A percentile compares a stretch with the other conserved stretches of the same genome.
These are phyloP conservation scores for Ogataea methylovora DNA, from an alignment of 805 yeast species.

Conservation along the genomic window DNA sequence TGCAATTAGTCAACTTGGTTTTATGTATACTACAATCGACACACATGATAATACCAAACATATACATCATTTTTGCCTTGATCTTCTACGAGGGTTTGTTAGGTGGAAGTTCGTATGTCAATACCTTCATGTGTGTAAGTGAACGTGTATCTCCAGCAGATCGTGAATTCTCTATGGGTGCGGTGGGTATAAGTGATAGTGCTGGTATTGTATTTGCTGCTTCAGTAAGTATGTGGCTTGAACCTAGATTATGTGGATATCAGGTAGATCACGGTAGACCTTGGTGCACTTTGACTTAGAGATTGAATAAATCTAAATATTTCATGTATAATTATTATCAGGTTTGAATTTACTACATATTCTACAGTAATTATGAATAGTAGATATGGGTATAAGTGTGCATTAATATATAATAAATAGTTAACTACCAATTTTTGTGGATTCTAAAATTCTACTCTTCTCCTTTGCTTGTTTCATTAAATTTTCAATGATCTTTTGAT, in stretches of 20 bases:
- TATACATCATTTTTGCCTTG: constrained; percentile 55
- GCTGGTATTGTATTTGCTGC: constrained; percentile 85
- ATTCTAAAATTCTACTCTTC: constrained; percentile 8
- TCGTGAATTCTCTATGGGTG: constrained; percentile 75
- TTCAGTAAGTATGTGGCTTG: constrained; percentile 62
- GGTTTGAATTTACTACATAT: too few relatives aligned
- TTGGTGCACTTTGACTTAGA: constrained; percentile 57
- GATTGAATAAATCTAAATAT: too few relatives aligned
- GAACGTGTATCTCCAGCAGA: constrained; percentile 45
- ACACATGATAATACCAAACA: constrained; percentile 44
- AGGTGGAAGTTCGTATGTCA: constrained; percentile 88
- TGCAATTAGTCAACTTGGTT: constrained; percentile 61
- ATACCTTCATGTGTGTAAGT: constrained; percentile 73
- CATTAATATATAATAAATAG: too few relatives aligned
- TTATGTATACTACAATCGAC: constrained; percentile 60
- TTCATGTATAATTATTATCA: too few relatives aligned
- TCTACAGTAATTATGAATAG: too few relatives aligned
- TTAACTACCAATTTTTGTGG: too few relatives aligned
- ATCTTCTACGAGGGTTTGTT: constrained; percentile 83
- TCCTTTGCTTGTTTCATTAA: constrained; percentile 28
- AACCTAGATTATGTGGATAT: constrained; percentile 59
- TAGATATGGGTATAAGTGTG: too few relatives aligned
- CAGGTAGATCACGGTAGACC: constrained; percentile 70
- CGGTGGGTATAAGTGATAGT: constrained; percentile 78
- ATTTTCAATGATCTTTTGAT: constrained; percentile 53